phyloP scores from a whole-genome alignment of 139 green algal genomes.

The Chloropicon primus region DNA sequence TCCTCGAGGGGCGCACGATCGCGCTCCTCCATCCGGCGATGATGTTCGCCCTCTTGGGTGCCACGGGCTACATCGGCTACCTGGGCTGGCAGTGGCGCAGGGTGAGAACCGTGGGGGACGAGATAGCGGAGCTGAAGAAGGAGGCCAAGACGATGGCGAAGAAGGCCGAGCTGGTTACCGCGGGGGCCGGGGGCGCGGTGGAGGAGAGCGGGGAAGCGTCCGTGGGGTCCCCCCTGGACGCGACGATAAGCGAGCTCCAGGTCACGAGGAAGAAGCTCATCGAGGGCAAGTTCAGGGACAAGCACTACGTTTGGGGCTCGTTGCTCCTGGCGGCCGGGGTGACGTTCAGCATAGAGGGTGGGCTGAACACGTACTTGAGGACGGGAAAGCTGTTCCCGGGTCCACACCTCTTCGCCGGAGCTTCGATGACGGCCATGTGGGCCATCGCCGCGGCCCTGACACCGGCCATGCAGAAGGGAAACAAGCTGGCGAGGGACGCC shows the following conservation, averaged over 20 bases:
- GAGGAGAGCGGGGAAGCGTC: not conserved
- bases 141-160: slow-evolving; percentile 66
- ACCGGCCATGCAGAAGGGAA: slow-evolving; percentile 91
- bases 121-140: slow-evolving; percentile 33
- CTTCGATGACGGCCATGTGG: slow-evolving; percentile 80
- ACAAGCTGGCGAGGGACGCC: slow-evolving; percentile 63
- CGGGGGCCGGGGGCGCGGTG: not conserved
- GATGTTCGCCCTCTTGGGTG: slow-evolving; percentile 64
- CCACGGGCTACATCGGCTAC: slow-evolving; percentile 68
- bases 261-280: slow-evolving; percentile 77
- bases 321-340: slow-evolving; percentile 77
- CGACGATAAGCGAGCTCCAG: slow-evolving; percentile 15
- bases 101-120: slow-evolving; percentile 25
- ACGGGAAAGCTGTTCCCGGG: slow-evolving; percentile 94
- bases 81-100: slow-evolving; percentile 77
- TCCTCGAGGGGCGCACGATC: slow-evolving; percentile 50
- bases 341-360: slow-evolving; percentile 64
- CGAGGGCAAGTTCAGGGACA: slow-evolving; percentile 57
- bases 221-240: not conserved
- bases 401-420: slow-evolving; percentile 90
- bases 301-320: slow-evolving; percentile 67
- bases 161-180: slow-evolving; percentile 9
- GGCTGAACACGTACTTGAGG: slow-evolving; percentile 86
- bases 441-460: slow-evolving; percentile 74
- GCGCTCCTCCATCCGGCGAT: slow-evolving; percentile 73